Evolutionary conservation across 2,329 filamentous ascomycete genomes (phyloP), one percentile per base, ranked within the genome.

Genomic region (Phyllosticta citribraziliensis): DNA sequence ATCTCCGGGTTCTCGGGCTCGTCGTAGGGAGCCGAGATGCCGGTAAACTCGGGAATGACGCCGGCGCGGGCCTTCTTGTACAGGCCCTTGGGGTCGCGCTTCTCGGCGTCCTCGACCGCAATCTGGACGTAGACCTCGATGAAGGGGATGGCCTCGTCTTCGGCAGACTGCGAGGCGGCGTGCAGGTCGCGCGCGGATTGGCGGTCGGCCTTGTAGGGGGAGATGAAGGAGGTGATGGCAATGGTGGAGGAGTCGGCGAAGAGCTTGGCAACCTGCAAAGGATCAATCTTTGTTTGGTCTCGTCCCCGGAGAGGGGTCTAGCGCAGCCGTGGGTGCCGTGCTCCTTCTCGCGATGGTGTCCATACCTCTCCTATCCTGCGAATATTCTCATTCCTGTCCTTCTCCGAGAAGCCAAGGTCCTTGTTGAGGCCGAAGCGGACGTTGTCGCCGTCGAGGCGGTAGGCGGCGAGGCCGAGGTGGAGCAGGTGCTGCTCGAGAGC

Each of bases 401-500:
- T 85, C 73, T 96, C 93, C 66, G 85, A 88, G 81, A 97, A 99
- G 17, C 93, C 93, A 11, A 99, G 84, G 79, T 97, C 93, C 78
- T 95, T 96, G 85, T 97, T 99, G 67, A 99, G 83, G 17, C 94
- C 94, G 79, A 97, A 97, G 64, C 94, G 93, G 67, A 99, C 88
- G 78, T 99, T 99, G 83, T 99, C 94, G 70, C 93, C 94, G 77
- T 99, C 94, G 30, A 99, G 87, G 58, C 94, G 87, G 83, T 99
- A 99, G 63, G 92, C 89, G 61, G 87, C 80, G 57, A 94, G 80
- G 52, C 87, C 88, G 11, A 90, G 82, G 75, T 96, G 91, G 61
- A 99, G 85, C 35, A 99, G 87, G 76, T 97, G 91, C 80, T 97
- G 93, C 81, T 99, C 94, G 51, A 99, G 88, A 17, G 94, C 94